Evolutionary conservation across 768 basidiomycete species (phyloP), one percentile per base, ranked within the genome.

Genomic region (Symmetrospora coprosmae): DNA sequence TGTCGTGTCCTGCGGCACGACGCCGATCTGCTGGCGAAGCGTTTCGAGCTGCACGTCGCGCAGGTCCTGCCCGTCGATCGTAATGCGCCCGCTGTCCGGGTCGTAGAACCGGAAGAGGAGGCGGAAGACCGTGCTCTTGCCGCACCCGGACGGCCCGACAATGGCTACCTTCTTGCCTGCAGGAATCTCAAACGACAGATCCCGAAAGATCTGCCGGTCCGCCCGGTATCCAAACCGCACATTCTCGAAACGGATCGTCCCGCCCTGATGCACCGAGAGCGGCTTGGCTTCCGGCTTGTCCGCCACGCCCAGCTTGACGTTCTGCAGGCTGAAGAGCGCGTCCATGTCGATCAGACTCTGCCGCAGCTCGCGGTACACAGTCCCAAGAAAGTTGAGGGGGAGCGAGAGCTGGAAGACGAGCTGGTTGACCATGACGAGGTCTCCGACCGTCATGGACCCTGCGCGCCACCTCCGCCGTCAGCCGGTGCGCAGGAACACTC

Each of bases 381-480:
- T 87, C 0, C 88, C 94, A 61, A 99, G 75, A 74, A 99, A 99
- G 74, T 97, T 97, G 63, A 99, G 81, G 2, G 94, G 94, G 31
- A 97, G 75, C 0, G 90, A 94, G 0, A 99, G 76, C 70, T 99
- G 94, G 76, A 99, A 99, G 33, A 97, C 89, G 25, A 99, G 79
- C 70, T 96, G 92, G 72, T 99, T 99, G 67, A 94, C 85, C 92
- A 99, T 97, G 66, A 99, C 94, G 14, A 99, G 80, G 69, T 99
- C 94, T 7, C 94, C 94, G 23, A 99, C 80, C 3, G 91, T 94
- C 92, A 99, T 97, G 0, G 87, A 88, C 7, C 90, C 91, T 91
- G 64, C 13, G 28, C 41, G 6, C 16, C 27, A 27, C 4, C 14
- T 30, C 13, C 2, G 19, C 13, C 19, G 9, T 1, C 4, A 9